A percentile compares a stretch with the other conserved stretches of the same genome.
These are phyloP conservation scores for Fabrea salina DNA, from an alignment of 169 alveolate genomes.

Conservation along the genomic window DNA sequence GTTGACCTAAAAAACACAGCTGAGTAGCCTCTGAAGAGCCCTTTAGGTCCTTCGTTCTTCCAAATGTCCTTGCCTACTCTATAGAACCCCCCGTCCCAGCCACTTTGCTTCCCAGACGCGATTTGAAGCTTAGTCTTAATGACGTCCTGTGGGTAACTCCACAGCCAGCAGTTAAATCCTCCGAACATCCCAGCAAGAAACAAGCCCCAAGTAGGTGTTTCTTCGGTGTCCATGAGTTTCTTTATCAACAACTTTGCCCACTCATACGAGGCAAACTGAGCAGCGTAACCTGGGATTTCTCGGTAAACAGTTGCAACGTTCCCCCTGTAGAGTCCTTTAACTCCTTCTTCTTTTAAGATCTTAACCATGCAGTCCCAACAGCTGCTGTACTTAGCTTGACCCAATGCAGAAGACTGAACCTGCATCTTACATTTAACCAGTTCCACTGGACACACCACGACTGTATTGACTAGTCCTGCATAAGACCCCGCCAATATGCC, in stretches of 20 bases:
- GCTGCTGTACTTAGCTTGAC: slow-evolving; percentile 39
- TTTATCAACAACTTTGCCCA: slow-evolving; percentile 35
- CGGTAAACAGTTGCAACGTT: slow-evolving; percentile 53
- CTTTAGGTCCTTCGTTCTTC: slow-evolving; percentile 41
- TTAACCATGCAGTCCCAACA: slow-evolving; percentile 58
- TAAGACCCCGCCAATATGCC: slow-evolving; percentile 60
- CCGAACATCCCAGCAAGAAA: slow-evolving; percentile 70
- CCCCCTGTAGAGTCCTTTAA: slow-evolving; percentile 49
- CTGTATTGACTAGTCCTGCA: slow-evolving; percentile 68
- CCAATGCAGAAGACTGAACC: slow-evolving; percentile 34
- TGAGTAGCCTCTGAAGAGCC: slow-evolving; percentile 76
- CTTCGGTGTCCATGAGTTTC: slow-evolving; percentile 33
- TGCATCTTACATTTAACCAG: slow-evolving; percentile 65
- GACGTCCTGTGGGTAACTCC: slow-evolving; percentile 73
- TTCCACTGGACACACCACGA: slow-evolving; percentile 70
- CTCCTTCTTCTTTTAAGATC: slow-evolving; percentile 58
- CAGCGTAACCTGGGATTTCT: slow-evolving; percentile 71
- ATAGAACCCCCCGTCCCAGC: slow-evolving; percentile 68
- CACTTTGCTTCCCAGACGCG: slow-evolving; percentile 9
- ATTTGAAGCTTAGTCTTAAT: slow-evolving; percentile 62
- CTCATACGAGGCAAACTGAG: slow-evolving; percentile 70
- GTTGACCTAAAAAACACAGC: slow-evolving; percentile 67
- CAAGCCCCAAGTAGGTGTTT: slow-evolving; percentile 34
- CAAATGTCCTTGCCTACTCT: slow-evolving; percentile 38
- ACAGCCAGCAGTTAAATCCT: slow-evolving; percentile 72